phyloP scores from a whole-genome alignment of 169 alveolate species.

The Besnoitia besnoiti region DNA sequence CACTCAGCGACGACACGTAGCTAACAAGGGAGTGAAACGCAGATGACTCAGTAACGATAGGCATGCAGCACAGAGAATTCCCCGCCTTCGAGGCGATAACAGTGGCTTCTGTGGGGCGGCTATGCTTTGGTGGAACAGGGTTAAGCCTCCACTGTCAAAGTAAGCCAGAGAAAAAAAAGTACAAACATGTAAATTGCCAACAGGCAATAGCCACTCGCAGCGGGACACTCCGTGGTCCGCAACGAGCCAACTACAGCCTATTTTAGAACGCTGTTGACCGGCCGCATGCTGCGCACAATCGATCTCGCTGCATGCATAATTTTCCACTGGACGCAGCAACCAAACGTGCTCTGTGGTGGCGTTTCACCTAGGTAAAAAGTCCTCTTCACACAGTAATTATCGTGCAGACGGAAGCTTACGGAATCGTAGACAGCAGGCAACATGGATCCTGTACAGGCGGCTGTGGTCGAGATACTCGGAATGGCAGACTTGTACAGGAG shows the following conservation, averaged over 20 bases:
- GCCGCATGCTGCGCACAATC: background rate
- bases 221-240: background rate
- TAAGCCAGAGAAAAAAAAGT: background rate
- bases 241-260: too few relatives aligned
- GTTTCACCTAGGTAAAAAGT: background rate
- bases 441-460: slow-evolving; percentile 67
- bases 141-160: too few relatives aligned
- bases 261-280: background rate
- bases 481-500: slow-evolving; percentile 69
- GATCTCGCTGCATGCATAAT: background rate
- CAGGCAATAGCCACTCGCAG: background rate
- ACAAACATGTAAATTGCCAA: background rate
- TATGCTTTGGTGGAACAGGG: background rate
- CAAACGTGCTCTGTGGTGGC: background rate
- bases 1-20: background rate
- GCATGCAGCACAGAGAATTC: background rate
- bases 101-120: slow-evolving; percentile 8
- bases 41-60: background rate
- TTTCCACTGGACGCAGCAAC: background rate
- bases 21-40: background rate
- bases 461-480: slow-evolving; percentile 71
- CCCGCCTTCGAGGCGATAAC: background rate
- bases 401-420: background rate
- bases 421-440: slow-evolving; percentile 6
- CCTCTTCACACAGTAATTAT: background rate